Conservation (phyloP, 192 early-diverging fungal species). For the Coemansia sp. region DNA sequence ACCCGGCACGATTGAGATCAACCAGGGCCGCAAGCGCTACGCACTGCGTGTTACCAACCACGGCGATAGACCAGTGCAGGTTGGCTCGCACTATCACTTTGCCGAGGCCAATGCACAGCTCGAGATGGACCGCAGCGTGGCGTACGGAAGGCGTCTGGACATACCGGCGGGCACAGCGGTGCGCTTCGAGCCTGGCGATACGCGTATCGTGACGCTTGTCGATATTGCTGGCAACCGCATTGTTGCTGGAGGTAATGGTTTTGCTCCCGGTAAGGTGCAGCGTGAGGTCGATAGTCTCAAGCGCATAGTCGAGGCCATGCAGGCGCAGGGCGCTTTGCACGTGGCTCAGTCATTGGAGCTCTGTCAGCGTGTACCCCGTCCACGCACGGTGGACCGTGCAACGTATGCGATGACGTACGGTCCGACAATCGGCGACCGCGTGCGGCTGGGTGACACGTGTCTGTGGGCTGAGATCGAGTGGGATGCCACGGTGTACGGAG, state of each 20-base stretch:
- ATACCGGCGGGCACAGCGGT: slow-evolving; percentile 93
- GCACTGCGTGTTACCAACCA: slow-evolving; percentile 80
- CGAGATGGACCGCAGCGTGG: slow-evolving; percentile 74
- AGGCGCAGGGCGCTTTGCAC: slow-evolving; percentile 51
- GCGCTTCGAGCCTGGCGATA: slow-evolving; percentile 95
- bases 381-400: slow-evolving; percentile 69
- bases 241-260: slow-evolving; percentile 81
- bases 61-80: slow-evolving; percentile 92
- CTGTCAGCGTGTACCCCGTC: slow-evolving; percentile 46
- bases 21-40: slow-evolving; percentile 67
- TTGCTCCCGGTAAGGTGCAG: slow-evolving; percentile 75
- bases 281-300: slow-evolving; percentile 10
- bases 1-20: slow-evolving; percentile 69
- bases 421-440: slow-evolving; percentile 86
- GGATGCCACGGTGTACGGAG: slow-evolving; percentile 88
- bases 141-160: slow-evolving; percentile 86
- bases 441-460: slow-evolving; percentile 82
- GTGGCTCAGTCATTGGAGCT: slow-evolving; percentile 50
- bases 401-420: slow-evolving; percentile 90
- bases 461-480: slow-evolving; percentile 84
- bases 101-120: slow-evolving; percentile 85
- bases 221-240: slow-evolving; percentile 76
- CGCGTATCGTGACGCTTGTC: slow-evolving; percentile 75
- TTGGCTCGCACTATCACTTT: slow-evolving; percentile 97
- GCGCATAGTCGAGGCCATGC: slow-evolving; percentile 11